These are phyloP conservation scores for Exidia glandulosa DNA, from an alignment of 768 basidiomycete species.

Conservation along the genomic window DNA sequence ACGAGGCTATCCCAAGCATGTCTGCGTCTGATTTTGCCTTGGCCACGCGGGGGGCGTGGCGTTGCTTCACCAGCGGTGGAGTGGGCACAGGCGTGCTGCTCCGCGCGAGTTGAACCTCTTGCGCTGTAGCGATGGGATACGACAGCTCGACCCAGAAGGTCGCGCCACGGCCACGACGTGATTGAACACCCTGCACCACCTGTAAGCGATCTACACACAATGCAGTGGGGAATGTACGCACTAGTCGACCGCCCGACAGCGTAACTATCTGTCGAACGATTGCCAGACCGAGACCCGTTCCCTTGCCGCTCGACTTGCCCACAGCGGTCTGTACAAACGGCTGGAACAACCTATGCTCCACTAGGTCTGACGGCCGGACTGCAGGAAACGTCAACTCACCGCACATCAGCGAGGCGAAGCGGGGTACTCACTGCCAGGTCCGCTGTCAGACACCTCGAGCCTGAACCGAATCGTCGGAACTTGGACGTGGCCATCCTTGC, in stretches of 20 bases:
- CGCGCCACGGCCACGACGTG: conserved; percentile 25
- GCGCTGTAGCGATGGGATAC: conserved; percentile 6
- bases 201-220: background rate
- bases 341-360: conserved; percentile 16
- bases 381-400: conserved; percentile 5
- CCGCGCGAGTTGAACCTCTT: conserved; percentile 1
- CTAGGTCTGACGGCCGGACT: conserved; percentile 15
- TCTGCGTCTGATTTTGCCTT: conserved; percentile 2
- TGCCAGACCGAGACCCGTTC: conserved; percentile 34
- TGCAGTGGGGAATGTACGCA: background rate
- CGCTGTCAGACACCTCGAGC: conserved; percentile 10
- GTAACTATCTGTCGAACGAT: conserved; percentile 33
- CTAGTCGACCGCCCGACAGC: conserved; percentile 30
- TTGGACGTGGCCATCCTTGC: conserved; percentile 4
- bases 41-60: background rate
- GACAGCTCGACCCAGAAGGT: conserved; percentile 32
- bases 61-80: background rate
- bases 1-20: conserved; percentile 3
- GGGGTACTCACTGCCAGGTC: conserved; percentile 6
- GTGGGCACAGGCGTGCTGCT: conserved; percentile 1
- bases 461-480: conserved; percentile 12
- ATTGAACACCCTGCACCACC: conserved; percentile 11
- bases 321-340: conserved; percentile 25
- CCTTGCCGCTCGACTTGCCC: conserved; percentile 28
- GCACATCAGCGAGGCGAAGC: conserved; percentile 6